Percentiles rank a stretch among this genome's conserved stretches.
These are phyloP conservation scores for Dipteronia dyeriana DNA, from an alignment of 345 rosid genomes.

Conservation along the genomic window DNA sequence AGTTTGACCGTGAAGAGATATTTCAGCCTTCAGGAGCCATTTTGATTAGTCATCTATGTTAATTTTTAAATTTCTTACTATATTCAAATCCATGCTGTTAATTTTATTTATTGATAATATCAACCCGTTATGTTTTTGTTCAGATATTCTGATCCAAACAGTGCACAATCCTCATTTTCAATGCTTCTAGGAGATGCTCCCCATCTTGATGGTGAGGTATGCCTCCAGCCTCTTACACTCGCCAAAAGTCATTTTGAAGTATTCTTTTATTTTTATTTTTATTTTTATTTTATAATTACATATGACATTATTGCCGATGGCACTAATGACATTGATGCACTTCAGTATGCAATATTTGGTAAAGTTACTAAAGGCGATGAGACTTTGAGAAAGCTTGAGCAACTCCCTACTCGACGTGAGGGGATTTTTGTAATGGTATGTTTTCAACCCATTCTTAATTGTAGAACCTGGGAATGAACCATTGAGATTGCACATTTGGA, in stretches of 20 bases:
- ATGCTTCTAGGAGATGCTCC: conserved; percentile 94
- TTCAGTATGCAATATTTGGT: conserved; percentile 95
- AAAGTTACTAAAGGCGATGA: conserved; percentile 94
- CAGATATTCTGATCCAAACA: conserved; percentile 86
- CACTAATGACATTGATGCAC: conserved; percentile 20
- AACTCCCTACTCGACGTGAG: conserved; percentile 83
- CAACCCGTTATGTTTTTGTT: conserved; percentile 10
- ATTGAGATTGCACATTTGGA: background rate
- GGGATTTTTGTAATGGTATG: conserved; percentile 94
- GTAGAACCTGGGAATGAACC: background rate
- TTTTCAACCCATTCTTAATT: conserved; percentile 5
- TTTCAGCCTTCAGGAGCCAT: background rate
- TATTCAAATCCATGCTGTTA: background rate
- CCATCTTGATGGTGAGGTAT: conserved; percentile 90
- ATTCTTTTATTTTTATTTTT: background rate
- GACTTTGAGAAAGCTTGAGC: conserved; percentile 81
- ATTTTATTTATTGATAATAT: background rate
- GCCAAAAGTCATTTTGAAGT: conserved; percentile 10
- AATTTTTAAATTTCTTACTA: background rate
- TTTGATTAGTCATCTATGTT: background rate
- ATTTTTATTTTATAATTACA: conserved; percentile 3
- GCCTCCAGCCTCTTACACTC: conserved; percentile 6
- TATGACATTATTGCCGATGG: conserved; percentile 12
- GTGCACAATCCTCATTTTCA: conserved; percentile 92
- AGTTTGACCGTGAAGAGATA: background rate